These are phyloP conservation scores for Epichloe sibirici DNA, from an alignment of 2,329 filamentous ascomycete genomes.

Conservation along the genomic window DNA sequence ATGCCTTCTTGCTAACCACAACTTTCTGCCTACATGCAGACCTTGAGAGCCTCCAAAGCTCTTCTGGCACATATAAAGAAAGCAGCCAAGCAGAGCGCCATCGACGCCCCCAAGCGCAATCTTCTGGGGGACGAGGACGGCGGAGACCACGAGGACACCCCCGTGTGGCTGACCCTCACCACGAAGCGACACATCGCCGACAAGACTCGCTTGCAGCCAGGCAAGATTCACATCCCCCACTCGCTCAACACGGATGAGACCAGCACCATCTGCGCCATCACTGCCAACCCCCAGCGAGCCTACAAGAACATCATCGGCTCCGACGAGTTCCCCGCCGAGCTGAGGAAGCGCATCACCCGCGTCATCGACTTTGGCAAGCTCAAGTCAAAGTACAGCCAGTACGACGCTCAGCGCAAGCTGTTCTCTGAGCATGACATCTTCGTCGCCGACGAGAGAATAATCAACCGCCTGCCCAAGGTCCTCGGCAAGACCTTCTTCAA, in stretches of 20 bases:
- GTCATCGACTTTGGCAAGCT: conserved; percentile 78
- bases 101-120: conserved; percentile 39
- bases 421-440: conserved; percentile 84
- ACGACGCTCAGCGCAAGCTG: conserved; percentile 76
- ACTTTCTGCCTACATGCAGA: conserved; percentile 23
- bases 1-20: neutral
- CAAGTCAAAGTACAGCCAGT: conserved; percentile 70
- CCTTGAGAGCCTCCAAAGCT: conserved; percentile 50
- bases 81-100: conserved; percentile 34
- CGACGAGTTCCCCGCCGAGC: conserved; percentile 54
- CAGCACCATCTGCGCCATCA: conserved; percentile 74
- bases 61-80: conserved; percentile 50
- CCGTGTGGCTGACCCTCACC: conserved; percentile 50
- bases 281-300: conserved; percentile 64
- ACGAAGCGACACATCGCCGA: conserved; percentile 58
- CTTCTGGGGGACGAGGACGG: conserved; percentile 36
- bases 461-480: conserved; percentile 57
- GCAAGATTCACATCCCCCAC: conserved; percentile 70
- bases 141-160: conserved; percentile 31
- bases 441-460: conserved; percentile 80
- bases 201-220: conserved; percentile 68
- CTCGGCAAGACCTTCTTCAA: conserved; percentile 94
- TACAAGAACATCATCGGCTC: conserved; percentile 83
- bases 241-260: conserved; percentile 54
- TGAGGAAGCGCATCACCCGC: conserved; percentile 56